phyloP scores from a whole-genome alignment of 345 rosid species.

The Corymbia maculata region DNA sequence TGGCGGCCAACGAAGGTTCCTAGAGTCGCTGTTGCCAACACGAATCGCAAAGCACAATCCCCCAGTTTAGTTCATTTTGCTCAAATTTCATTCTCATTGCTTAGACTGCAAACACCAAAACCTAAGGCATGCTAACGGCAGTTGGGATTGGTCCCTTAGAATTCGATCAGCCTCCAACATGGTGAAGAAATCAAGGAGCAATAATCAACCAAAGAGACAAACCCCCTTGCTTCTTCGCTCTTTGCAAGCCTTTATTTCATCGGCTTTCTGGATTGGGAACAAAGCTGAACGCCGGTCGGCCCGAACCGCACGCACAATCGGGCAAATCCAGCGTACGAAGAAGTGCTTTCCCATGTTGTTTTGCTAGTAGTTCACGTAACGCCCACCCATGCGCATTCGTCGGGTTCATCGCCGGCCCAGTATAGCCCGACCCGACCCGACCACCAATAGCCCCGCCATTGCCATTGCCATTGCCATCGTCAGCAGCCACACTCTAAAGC shows the following conservation, averaged over 20 bases:
- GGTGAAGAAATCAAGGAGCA: neutral
- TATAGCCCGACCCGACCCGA: slow-evolving; percentile 26
- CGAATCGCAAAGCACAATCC: too few species aligned
- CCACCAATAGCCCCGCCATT: slow-evolving; percentile 22
- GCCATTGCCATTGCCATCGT: slow-evolving; percentile 16
- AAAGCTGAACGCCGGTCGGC: neutral
- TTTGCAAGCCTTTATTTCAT: neutral
- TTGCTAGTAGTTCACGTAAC: slow-evolving; percentile 34
- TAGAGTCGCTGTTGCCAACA: too few species aligned
- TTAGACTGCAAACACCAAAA: too few species aligned
- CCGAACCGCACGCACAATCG: slow-evolving; percentile 1
- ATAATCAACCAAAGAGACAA: neutral
- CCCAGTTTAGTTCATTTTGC: too few species aligned
- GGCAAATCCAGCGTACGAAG: slow-evolving; percentile 56
- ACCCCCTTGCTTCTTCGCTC: neutral
- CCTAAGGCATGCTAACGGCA: neutral
- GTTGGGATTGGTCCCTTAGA: neutral
- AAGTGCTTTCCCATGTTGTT: slow-evolving; percentile 43
- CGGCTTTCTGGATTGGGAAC: too few species aligned
- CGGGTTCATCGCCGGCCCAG: slow-evolving; percentile 59
- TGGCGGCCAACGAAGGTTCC: too few species aligned
- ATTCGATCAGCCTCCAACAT: too few species aligned
- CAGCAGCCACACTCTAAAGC: slow-evolving; percentile 27
- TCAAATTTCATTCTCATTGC: too few species aligned
- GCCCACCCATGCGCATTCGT: slow-evolving; percentile 72